Percentiles rank a stretch among this genome's conserved stretches.
Evolutionary conservation across 495 filamentous ascomycete species (phyloP).

Genomic region (Hyaloscypha finlandica): DNA sequence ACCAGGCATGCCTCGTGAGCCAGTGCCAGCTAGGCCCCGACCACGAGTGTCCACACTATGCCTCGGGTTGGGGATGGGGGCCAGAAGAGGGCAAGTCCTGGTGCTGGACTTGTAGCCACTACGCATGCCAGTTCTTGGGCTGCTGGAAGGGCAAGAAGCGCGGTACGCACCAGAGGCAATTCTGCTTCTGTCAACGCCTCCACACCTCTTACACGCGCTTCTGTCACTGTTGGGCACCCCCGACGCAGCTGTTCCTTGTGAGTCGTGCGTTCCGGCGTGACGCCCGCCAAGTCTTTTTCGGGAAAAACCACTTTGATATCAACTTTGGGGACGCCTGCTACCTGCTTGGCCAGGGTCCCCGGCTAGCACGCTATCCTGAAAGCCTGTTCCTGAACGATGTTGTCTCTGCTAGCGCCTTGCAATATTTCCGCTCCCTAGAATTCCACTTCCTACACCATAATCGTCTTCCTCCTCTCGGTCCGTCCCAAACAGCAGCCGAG

Average conservation of each 20-base stretch:
- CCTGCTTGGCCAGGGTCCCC: neutral
- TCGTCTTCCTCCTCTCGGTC: no score
- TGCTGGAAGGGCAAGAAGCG: constrained; percentile 1
- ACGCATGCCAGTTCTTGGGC: neutral
- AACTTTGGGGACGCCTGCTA: neutral
- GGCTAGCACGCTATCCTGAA: neutral
- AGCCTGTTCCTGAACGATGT: neutral
- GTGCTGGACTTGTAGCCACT: constrained; percentile 2
- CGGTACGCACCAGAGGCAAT: neutral
- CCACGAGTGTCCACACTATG: constrained; percentile 1
- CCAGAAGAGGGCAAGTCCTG: neutral
- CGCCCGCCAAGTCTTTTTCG: constrained; percentile 1
- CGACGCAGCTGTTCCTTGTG: neutral
- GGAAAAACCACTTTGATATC: constrained; percentile 3
- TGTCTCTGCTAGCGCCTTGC: neutral
- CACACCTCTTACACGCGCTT: neutral
- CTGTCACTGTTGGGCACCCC: constrained; percentile 1
- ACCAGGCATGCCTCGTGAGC: neutral
- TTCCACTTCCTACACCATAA: neutral
- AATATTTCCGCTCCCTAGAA: neutral
- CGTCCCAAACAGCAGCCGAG: no score
- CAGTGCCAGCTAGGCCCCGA: neutral
- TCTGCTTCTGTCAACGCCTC: neutral
- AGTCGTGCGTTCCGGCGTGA: neutral
- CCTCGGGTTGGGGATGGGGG: neutral